phyloP scores from a whole-genome alignment of 1,284 basidiomycete genomes.

The Pholiota adiposa region DNA sequence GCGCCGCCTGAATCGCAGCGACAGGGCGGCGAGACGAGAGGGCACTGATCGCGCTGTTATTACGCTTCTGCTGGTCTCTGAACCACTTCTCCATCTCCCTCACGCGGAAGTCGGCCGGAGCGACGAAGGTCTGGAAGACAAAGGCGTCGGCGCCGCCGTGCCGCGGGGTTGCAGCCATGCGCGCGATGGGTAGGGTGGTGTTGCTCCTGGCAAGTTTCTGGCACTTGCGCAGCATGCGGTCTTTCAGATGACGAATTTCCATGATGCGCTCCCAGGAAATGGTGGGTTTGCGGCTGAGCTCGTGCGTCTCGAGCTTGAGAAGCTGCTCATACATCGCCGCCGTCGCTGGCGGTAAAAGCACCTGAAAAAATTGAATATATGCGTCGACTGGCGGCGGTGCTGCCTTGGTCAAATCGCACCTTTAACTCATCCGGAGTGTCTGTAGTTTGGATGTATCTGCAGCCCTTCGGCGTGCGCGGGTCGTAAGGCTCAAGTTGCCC shows the following conservation, averaged over 20 bases:
- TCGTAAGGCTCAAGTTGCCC: slow-evolving; percentile 72
- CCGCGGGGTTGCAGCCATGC: slow-evolving; percentile 28
- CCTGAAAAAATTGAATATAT: slow-evolving; percentile 51
- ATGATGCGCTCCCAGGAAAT: slow-evolving; percentile 69
- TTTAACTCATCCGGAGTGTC: slow-evolving; percentile 76
- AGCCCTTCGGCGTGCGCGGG: slow-evolving; percentile 55
- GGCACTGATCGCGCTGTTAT: slow-evolving; percentile 24
- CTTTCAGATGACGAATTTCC: slow-evolving; percentile 75
- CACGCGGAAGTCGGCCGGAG: slow-evolving; percentile 70
- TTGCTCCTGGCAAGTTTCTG: slow-evolving; percentile 51
- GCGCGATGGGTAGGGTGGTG: slow-evolving; percentile 35
- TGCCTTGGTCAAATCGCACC: slow-evolving; percentile 35
- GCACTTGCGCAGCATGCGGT: slow-evolving; percentile 79
- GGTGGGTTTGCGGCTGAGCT: slow-evolving; percentile 57
- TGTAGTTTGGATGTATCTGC: slow-evolving; percentile 73
- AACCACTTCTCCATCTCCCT: slow-evolving; percentile 82
- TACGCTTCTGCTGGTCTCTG: slow-evolving; percentile 43
- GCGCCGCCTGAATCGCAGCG: slow-evolving; percentile 2
- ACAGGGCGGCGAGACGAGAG: slow-evolving; percentile 2
- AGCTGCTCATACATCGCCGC: slow-evolving; percentile 69
- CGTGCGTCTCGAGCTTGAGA: slow-evolving; percentile 59
- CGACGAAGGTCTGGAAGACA: slow-evolving; percentile 64
- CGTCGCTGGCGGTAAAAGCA: slow-evolving; percentile 72
- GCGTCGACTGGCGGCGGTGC: neutral
- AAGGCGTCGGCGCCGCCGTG: slow-evolving; percentile 36